Evolutionary conservation across 2,329 filamentous ascomycete species (phyloP), one percentile per base, ranked within the genome.

Genomic region (Drechslerella coelobrocha): DNA sequence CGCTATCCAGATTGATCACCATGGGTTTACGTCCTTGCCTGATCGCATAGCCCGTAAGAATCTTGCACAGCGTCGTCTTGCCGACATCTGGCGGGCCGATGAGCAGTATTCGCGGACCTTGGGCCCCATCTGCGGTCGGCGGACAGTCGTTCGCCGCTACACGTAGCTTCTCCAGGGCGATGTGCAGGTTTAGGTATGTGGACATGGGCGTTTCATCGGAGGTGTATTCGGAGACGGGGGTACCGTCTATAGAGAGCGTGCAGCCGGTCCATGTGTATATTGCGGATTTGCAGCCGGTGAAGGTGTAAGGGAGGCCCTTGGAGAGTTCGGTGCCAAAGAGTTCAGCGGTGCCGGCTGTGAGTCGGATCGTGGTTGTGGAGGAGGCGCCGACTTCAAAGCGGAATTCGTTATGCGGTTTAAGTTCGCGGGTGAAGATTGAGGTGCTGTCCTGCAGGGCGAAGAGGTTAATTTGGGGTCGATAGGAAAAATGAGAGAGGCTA

Each of bases 251-350:
- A 79, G 97, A 90, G 71, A 99, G 81, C 57, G 87, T 87, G 80
- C 92, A 97, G 75, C 94, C 93, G 77, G 93, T 87, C 89, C 91
- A 96, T 54, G 92, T 96, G 79, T 90, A 90, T 76, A 99, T 89
- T 72, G 93, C 92, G 65, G 90, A 89, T 81, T 95, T 95, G 74
- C 85, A 85, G 61, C 91, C 90, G 48, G 85, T 84, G 79, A 99
- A 93, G 29, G 84, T 88, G 81, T 97, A 97, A 8, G 85, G 84
- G 55, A 89, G 89, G 62, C 89, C 89, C 8, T 86, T 84, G 9
- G 92, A 92, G 45, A 99, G 88, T 81, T 99, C 94, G 61, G 93
- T 92, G 77, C 94, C 94, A 78, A 97, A 96, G 77, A 96, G 87
- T 79, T 99, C 94, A 52, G 93, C 94, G 0, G 88, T 91, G 72